phyloP scores from a whole-genome alignment of 495 filamentous ascomycete genomes.

The Rusavskia elegans region DNA sequence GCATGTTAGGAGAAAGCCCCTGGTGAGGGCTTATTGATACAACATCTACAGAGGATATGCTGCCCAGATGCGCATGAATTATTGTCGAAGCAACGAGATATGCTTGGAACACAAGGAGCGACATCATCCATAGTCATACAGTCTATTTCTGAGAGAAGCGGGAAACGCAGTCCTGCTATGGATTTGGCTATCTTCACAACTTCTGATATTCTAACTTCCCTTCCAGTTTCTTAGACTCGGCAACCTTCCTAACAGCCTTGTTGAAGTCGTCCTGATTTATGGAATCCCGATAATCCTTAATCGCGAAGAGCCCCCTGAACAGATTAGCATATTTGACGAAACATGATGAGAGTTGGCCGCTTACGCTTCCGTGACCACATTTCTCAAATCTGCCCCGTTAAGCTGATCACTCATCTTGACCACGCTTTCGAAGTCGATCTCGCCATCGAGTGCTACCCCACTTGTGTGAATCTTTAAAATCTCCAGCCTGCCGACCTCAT shows the following conservation, averaged over 20 bases:
- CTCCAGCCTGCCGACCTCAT: constrained; percentile 92
- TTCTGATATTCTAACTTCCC: constrained; percentile 98
- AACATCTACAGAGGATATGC: too few species aligned
- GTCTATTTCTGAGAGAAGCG: too few species aligned
- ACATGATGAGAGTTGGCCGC: constrained; percentile 18
- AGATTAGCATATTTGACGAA: neutral
- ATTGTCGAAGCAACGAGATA: too few species aligned
- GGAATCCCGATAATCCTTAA: constrained; percentile 90
- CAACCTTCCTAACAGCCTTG: constrained; percentile 92
- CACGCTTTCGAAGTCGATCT: constrained; percentile 97
- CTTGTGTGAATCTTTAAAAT: constrained; percentile 97
- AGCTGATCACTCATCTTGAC: constrained; percentile 99
- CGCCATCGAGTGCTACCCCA: constrained; percentile 74
- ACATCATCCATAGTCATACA: too few species aligned
- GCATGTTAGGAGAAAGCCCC: too few species aligned
- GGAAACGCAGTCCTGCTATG: neutral
- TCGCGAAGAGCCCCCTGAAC: constrained; percentile 76
- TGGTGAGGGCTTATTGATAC: too few species aligned
- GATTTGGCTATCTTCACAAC: constrained; percentile 38
- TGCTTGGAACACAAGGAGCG: too few species aligned
- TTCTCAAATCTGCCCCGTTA: constrained; percentile 93
- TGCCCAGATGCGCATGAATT: too few species aligned
- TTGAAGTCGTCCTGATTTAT: constrained; percentile 99
- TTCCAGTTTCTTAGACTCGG: constrained; percentile 94
- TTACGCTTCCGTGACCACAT: constrained; percentile 97